Evolutionary conservation across 225 moss, liverwort and hornwort species (phyloP).

Genomic region (Pseudoscleropodium purum): DNA sequence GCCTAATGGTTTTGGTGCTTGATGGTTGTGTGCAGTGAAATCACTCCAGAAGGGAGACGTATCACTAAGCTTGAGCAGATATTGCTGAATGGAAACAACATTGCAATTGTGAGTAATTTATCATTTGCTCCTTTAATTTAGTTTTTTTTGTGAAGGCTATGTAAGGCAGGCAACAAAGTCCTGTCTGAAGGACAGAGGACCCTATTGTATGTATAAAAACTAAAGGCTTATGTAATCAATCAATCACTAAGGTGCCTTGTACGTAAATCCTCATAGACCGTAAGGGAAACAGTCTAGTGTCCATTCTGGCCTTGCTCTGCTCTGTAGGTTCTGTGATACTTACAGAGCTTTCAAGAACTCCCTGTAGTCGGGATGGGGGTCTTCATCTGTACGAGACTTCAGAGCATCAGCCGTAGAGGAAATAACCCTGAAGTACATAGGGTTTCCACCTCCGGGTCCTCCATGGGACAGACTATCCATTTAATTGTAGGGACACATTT

Average conservation of each 20-base stretch:
- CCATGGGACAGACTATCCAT: background rate
- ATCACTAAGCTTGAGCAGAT: constrained; percentile 99
- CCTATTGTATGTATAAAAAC: background rate
- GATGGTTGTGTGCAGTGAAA: constrained; percentile 47
- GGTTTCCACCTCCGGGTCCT: background rate
- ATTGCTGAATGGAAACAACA: constrained; percentile 96
- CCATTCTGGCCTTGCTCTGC: background rate
- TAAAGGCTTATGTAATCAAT: background rate
- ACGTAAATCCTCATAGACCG: background rate
- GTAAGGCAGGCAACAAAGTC: background rate
- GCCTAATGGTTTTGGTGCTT: background rate
- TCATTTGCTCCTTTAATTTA: background rate
- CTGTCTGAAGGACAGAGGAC: background rate
- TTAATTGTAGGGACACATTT: background rate
- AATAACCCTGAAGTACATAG: background rate
- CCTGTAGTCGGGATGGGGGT: background rate
- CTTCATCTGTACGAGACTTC: background rate
- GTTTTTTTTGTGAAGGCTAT: background rate
- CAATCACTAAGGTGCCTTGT: background rate
- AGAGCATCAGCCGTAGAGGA: background rate
- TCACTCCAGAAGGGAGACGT: constrained; percentile 92
- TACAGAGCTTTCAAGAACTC: background rate
- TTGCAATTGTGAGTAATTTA: constrained; percentile 69
- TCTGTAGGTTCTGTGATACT: background rate
- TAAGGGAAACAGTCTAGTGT: too few relatives aligned